Evolutionary conservation across 257 asterid genomes (phyloP), one percentile per base, ranked within the genome.

Genomic region (Lithospermum erythrorhizon): DNA sequence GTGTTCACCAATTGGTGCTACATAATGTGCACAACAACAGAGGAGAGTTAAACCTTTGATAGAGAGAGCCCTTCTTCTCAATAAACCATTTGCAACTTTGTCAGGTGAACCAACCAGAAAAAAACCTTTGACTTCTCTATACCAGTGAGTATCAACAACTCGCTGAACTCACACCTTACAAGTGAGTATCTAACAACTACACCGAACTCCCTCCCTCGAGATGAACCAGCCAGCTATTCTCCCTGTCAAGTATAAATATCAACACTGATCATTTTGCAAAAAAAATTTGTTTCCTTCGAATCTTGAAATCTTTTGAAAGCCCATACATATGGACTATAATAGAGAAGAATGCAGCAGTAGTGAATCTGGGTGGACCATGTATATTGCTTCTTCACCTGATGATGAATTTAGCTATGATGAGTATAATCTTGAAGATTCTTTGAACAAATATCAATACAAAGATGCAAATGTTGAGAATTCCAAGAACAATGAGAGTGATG

Each of bases 351-450:
- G 95, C 41, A 83, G 87, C 88, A 90, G 96, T 85, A 85, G 68
- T 55, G 98, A 87, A 61, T 90, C 98, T 1, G 96, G 98, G 6
- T 90, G 98, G 98, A 90, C 98, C 1, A 75, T 68, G 75, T 90
- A 90, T 32, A 75, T 90, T 9, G 94, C 79, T 45, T 80, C 93
- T 53, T 76, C 85, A 0, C 80, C 95, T 2, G 79, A 55, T 58
- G 61, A 53, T 21, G 86, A 72, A 21, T 61, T 64, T 20, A 66
- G 72, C 55, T 57, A 65, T 0, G 51, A 15, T 6, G 73, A 75
- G 2, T 66, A 64, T 0, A 79, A 70, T 3, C 75, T 68, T 0
- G 77, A 68, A 0, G 70, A 69, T 7, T 41, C 49, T 41, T 41
- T 41, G 49, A 41, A 41, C 49, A 41, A 75, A 72, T 13, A 65